phyloP scores from a whole-genome alignment of 805 yeast genomes.

The Candida wancherniae region DNA sequence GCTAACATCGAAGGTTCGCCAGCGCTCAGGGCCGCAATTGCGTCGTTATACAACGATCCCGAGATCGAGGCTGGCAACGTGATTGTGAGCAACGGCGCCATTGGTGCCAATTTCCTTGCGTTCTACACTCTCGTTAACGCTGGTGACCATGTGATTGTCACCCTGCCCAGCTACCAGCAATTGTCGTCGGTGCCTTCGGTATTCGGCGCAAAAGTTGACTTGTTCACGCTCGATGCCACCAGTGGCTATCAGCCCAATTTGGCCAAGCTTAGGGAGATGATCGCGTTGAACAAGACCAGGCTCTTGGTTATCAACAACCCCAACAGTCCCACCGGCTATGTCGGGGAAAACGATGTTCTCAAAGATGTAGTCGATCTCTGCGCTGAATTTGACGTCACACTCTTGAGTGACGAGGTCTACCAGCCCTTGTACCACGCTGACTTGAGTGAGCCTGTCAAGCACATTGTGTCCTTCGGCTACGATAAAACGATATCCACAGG shows the following conservation, averaged over 20 bases:
- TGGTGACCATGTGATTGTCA: constrained; percentile 45
- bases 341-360: constrained; percentile 33
- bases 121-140: constrained; percentile 41
- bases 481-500: constrained; percentile 43
- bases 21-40: constrained; percentile 31
- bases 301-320: constrained; percentile 41
- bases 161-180: constrained; percentile 50
- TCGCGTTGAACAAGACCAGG: constrained; percentile 33
- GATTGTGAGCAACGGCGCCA: constrained; percentile 50
- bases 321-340: constrained; percentile 34
- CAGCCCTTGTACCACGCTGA: constrained; percentile 44
- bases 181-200: constrained; percentile 42
- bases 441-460: constrained; percentile 20
- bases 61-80: constrained; percentile 30
- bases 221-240: constrained; percentile 28
- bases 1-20: constrained; percentile 46
- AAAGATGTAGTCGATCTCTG: constrained; percentile 36
- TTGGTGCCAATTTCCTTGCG: constrained; percentile 48
- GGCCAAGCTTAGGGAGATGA: constrained; percentile 23
- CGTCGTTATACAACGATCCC: constrained; percentile 30
- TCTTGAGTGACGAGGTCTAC: constrained; percentile 51
- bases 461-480: constrained; percentile 38
- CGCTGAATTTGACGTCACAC: constrained; percentile 23
- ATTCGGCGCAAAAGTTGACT: constrained; percentile 34
- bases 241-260: constrained; percentile 36